Base-by-base conservation (phyloP, 495 filamentous ascomycete genomes). In the Glarea lozoyensis region DNA sequence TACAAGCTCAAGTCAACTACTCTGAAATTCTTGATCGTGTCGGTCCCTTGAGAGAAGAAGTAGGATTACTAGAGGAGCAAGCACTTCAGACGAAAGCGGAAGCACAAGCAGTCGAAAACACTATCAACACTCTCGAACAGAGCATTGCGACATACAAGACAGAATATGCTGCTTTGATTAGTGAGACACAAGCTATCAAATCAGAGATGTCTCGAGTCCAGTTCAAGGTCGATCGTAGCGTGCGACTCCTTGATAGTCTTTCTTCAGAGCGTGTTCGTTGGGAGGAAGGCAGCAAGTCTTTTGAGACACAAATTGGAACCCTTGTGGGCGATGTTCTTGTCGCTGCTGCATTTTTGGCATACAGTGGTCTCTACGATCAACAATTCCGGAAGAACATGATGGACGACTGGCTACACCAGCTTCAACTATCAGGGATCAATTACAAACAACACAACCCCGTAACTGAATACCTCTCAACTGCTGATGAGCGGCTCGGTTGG, bases 141-240 rank as follows among this genome's bases (percentile, higher is more conserved):
- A 96, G 89, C 60, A 97, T 99, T 58, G 83, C 81, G 17, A 85
- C 75, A n/a, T 97, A 97, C 77, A 97, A 96, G 71, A 78, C 76
- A 4, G 93, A 99, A 65, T 99, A 99, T 54, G 92, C 92, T 31
- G 78, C 85, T 11, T 76, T 99, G 43, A 95, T 99, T 59, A 94
- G 87, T 58, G 85, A 99, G 66, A 97, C 93, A 0, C 86, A 97
- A 58, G 83, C 87, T 10, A 96, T 99, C 75, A 96, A 95, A 66
- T 69, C 82, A 1, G 92, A 99, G 64, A 97, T 99, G 92, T 75
- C 79, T 36, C 75, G 86, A 5, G 93, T 99, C 7, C 84, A 99
- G 57, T 94, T 85, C 70, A 99, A 99, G 72, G 92, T 99, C 40
- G 85, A 97, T 60, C 79, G 92, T 60, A 96, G 90, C 64, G 83